Conservation (phyloP, 306 rosid species). For the Castanopsis chinensis region DNA sequence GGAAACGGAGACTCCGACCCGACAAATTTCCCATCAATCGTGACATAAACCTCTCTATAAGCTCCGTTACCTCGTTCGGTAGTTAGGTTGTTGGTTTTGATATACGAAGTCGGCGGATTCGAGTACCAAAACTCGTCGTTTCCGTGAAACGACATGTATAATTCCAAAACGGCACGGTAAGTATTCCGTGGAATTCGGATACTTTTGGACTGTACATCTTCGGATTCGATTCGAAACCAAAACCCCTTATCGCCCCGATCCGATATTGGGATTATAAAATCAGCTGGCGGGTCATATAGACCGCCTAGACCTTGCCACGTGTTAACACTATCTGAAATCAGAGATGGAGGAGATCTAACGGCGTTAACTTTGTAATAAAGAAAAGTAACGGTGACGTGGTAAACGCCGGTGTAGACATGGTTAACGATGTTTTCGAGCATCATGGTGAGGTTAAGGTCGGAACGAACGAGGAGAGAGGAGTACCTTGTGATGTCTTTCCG, state of each 20-base stretch:
- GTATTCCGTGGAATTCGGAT: constrained; percentile 62
- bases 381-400: constrained; percentile 52
- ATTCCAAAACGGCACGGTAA: constrained; percentile 50
- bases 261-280: constrained; percentile 71
- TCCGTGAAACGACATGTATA: constrained; percentile 74
- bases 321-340: not conserved
- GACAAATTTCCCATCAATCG: constrained; percentile 56
- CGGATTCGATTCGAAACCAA: constrained; percentile 69
- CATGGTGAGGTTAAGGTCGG: constrained; percentile 52
- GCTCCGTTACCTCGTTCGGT: constrained; percentile 76
- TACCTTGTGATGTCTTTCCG: constrained; percentile 70
- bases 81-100: constrained; percentile 41
- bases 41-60: constrained; percentile 61
- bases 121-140: constrained; percentile 94
- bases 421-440: constrained; percentile 74
- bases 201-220: constrained; percentile 20
- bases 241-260: constrained; percentile 55
- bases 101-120: constrained; percentile 66
- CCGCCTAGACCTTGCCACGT: not conserved
- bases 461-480: constrained; percentile 47
- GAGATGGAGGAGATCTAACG: constrained; percentile 26
- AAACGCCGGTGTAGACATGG: constrained; percentile 58
- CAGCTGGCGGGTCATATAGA: constrained; percentile 47
- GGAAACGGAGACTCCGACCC: constrained; percentile 81
- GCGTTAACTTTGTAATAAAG: constrained; percentile 26